Percentiles rank a stretch among this genome's conserved stretches.
Conservation (phyloP, 805 yeast genomes). For the Candida andamanensis region DNA sequence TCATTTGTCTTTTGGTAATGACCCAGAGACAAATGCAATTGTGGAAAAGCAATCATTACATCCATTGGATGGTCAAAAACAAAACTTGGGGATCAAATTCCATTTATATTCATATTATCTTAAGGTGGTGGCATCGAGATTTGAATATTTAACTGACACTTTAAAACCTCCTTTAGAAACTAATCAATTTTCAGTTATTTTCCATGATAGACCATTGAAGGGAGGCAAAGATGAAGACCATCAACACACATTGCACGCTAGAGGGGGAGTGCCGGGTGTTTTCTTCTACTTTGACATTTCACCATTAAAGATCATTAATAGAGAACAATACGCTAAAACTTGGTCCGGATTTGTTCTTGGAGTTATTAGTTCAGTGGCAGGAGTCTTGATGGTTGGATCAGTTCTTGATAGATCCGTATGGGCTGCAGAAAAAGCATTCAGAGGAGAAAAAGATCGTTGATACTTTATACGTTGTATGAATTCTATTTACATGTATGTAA, state of each 20-base stretch:
- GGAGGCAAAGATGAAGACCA: slow-evolving; percentile 94
- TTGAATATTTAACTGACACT: slow-evolving; percentile 55
- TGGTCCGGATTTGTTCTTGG: slow-evolving; percentile 82
- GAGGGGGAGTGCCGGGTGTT: slow-evolving; percentile 90
- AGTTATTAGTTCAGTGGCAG: slow-evolving; percentile 85
- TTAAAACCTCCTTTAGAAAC: slow-evolving; percentile 53
- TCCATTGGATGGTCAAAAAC: slow-evolving; percentile 58
- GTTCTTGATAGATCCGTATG: slow-evolving; percentile 81
- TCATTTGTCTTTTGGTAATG: slow-evolving; percentile 80
- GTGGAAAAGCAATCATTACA: slow-evolving; percentile 39
- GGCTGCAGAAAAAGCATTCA: slow-evolving; percentile 77
- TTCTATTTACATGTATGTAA: slow-evolving; percentile 13
- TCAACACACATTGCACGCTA: slow-evolving; percentile 72
- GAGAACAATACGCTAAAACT: slow-evolving; percentile 66
- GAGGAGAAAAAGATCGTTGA: slow-evolving; percentile 56
- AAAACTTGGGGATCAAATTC: slow-evolving; percentile 43
- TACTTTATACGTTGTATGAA: slow-evolving; percentile 4
- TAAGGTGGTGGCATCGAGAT: slow-evolving; percentile 87
- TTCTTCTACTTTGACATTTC: slow-evolving; percentile 87
- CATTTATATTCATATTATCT: slow-evolving; percentile 73
- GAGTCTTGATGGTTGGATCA: slow-evolving; percentile 89
- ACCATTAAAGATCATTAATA: slow-evolving; percentile 85
- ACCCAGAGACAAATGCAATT: slow-evolving; percentile 28
- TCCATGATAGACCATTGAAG: slow-evolving; percentile 74
- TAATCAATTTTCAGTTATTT: slow-evolving; percentile 84